A percentile compares a stretch with the other conserved stretches of the same genome.
Conservation (phyloP, 805 yeast species). For the Starmerella cellae region DNA sequence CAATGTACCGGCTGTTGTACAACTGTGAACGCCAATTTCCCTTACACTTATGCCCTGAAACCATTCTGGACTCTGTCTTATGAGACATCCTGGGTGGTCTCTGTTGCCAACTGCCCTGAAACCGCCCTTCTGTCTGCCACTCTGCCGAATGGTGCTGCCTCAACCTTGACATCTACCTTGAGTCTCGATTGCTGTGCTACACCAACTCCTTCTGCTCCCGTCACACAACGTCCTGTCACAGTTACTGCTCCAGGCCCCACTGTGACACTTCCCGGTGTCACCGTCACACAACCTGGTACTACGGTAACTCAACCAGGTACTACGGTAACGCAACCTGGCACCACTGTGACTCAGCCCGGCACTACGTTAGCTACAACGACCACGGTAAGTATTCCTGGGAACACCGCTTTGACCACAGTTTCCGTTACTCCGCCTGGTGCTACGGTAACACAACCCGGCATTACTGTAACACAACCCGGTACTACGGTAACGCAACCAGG, state of each 20-base stretch:
- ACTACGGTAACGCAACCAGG: slow-evolving; percentile 16
- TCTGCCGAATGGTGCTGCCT: slow-evolving; percentile 43
- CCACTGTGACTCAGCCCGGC: slow-evolving; percentile 14
- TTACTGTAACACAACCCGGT: slow-evolving; percentile 15
- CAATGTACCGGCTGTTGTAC: slow-evolving; percentile 26
- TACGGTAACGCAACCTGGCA: slow-evolving; percentile 19
- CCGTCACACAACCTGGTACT: slow-evolving; percentile 4
- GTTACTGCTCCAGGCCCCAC: slow-evolving; percentile 19
- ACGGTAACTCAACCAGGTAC: slow-evolving; percentile 18
- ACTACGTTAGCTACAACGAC: slow-evolving; percentile 9
- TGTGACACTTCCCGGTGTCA: slow-evolving; percentile 14
- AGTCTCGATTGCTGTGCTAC: slow-evolving; percentile 17
- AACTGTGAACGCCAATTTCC: slow-evolving; percentile 19
- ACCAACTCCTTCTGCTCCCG: background rate
- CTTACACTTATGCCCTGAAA: slow-evolving; percentile 14
- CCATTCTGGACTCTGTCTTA: slow-evolving; percentile 10
- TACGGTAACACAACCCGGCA: too few relatives aligned
- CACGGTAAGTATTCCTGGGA: slow-evolving; percentile 13
- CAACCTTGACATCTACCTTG: slow-evolving; percentile 24
- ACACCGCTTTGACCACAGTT: slow-evolving; percentile 7
- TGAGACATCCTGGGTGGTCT: slow-evolving; percentile 12
- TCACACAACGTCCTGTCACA: slow-evolving; percentile 10
- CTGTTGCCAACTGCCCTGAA: slow-evolving; percentile 15
- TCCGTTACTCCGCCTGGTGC: slow-evolving; percentile 13
- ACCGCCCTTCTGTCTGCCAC: slow-evolving; percentile 23